Evolutionary conservation across 768 basidiomycete species (phyloP), one percentile per base, ranked within the genome.

Genomic region (Erythrobasidium yunnanense): DNA sequence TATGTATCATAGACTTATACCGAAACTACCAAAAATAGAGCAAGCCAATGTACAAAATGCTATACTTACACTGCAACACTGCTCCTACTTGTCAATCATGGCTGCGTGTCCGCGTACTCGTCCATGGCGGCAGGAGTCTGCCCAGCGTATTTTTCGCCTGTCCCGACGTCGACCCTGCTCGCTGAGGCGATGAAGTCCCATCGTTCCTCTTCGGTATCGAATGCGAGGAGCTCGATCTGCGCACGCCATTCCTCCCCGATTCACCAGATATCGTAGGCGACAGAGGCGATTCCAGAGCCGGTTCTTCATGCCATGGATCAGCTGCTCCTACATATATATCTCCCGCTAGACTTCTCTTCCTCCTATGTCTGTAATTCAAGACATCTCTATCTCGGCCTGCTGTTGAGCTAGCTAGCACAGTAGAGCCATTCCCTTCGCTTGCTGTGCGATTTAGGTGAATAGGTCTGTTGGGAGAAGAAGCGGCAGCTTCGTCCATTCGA

Each of bases 221-320:
- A n/a, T n/a, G n/a, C n/a, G n/a, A n/a, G n/a, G 56, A 58, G 32
- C 56, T 42, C n/a, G 56, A 34, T 47, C 56, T 15, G 18, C 38
- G 22, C 42, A 34, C 29, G 2, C 60, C 60, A 38, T 51, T 23
- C 5, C n/a, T n/a, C n/a, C n/a, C n/a, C n/a, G n/a, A n/a, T n/a
- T n/a, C n/a, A n/a, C n/a, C n/a, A n/a, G n/a, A n/a, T n/a, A n/a
- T n/a, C n/a, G n/a, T n/a, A n/a, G n/a, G n/a, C n/a, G n/a, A 13
- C 15, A 32, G n/a, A 25, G 46, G 45, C 2, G 6, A 2, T 29
- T 63, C 45, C 5, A 63, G 17, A n/a, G 49, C 49, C 5, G 60
- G 60, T 8, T 45, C 11, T 30, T 63, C 60, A 30, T 46, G 29
- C n/a, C 49, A 63, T 32, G 60, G 60, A 46, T 63, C 60, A 18